Conservation (phyloP, 306 rosid species). For the Inga leiocalycina region DNA sequence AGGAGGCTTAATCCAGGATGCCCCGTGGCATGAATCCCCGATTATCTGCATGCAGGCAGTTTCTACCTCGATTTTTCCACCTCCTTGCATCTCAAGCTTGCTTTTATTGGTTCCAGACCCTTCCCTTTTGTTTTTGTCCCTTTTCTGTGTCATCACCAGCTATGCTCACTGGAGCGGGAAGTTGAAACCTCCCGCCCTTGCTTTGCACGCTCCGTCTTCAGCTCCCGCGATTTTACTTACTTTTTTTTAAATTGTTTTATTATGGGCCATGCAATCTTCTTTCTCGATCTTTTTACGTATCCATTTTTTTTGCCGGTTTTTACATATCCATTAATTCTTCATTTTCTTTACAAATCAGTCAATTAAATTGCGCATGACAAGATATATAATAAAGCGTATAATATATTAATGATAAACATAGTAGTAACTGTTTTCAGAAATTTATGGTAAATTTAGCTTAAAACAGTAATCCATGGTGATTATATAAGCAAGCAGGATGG, state of each 20-base stretch:
- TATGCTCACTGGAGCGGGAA: background rate
- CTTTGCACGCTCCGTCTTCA: background rate
- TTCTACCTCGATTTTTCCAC: background rate
- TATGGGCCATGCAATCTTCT: background rate
- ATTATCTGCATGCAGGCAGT: background rate
- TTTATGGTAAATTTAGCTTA: background rate
- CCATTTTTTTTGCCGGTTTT: background rate
- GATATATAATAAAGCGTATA: too few species aligned
- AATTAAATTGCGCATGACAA: too few species aligned
- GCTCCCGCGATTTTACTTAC: background rate
- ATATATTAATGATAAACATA: too few species aligned
- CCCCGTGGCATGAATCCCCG: conserved; percentile 2
- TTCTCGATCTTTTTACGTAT: background rate
- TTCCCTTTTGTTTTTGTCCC: background rate
- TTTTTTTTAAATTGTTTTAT: too few species aligned
- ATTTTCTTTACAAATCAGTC: background rate
- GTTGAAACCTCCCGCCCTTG: background rate
- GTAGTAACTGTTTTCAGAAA: background rate
- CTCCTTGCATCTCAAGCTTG: background rate
- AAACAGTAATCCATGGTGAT: background rate
- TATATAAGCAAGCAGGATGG: background rate
- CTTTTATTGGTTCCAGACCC: background rate
- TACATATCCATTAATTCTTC: background rate
- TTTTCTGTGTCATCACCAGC: background rate
- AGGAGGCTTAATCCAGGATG: background rate